phyloP scores from a whole-genome alignment of 2,329 filamentous ascomycete species.

The Apiospora malaysiana region DNA sequence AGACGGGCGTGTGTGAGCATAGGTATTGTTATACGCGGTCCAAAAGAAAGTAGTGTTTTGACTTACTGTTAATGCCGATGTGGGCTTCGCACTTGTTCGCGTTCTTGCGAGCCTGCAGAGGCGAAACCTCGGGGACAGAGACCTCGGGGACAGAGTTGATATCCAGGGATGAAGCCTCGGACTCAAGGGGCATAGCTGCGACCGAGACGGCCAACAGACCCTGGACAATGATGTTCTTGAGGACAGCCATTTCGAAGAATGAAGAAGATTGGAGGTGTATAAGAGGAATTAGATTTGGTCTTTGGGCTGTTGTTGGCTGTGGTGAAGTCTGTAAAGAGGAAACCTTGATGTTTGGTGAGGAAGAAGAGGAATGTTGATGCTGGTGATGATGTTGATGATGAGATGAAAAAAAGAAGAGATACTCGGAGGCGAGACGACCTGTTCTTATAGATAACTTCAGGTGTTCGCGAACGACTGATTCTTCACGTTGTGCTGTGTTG shows the following conservation, averaged over 20 bases:
- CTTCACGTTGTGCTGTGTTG: background rate
- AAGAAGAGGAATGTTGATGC: background rate
- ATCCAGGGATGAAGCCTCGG: background rate
- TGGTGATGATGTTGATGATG: background rate
- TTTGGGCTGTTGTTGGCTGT: background rate
- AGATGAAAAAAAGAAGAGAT: background rate
- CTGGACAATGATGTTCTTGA: slow-evolving; percentile 2
- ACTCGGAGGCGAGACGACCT: no score
- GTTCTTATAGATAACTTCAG: background rate
- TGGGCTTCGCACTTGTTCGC: background rate
- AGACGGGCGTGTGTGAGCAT: background rate
- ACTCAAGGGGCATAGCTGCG: background rate
- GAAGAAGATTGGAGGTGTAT: background rate
- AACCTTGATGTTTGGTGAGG: background rate
- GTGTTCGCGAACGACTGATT: background rate
- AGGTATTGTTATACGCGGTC: no score
- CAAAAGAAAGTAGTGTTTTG: no score
- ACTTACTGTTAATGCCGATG: background rate
- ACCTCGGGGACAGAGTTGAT: background rate
- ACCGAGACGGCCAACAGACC: background rate
- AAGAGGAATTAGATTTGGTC: background rate
- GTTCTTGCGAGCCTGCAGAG: background rate
- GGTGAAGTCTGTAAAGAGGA: background rate
- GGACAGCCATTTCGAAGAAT: background rate
- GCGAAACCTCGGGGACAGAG: no score